phyloP scores from a whole-genome alignment of 805 yeast species.

The Hanseniaspora lindneri region DNA sequence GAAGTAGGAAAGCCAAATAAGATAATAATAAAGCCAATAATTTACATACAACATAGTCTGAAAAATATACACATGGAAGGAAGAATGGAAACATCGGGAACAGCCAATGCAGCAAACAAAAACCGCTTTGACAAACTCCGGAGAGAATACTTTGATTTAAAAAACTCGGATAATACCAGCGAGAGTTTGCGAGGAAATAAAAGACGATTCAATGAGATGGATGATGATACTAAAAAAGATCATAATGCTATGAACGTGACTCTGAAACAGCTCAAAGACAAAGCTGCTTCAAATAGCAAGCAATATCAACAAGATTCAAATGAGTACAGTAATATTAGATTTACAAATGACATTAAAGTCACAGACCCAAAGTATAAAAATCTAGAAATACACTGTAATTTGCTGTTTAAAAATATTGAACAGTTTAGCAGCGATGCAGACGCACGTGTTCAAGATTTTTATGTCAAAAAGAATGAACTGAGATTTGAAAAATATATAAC shows the following conservation, averaged over 20 bases:
- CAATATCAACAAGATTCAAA: neutral
- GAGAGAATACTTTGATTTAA: neutral
- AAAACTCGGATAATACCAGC: neutral
- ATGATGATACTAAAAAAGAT: neutral
- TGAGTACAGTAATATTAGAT: neutral
- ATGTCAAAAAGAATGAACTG: neutral
- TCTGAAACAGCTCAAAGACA: neutral
- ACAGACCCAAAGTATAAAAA: neutral
- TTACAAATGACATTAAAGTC: neutral
- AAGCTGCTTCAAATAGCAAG: neutral
- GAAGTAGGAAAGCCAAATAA: too few relatives aligned
- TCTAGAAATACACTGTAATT: neutral
- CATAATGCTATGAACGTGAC: neutral
- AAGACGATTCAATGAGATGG: neutral
- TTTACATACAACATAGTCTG: neutral
- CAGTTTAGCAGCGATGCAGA: neutral
- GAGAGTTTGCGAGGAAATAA: neutral
- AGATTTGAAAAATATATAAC: neutral
- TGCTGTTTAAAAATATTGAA: conserved; percentile 1
- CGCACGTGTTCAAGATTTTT: neutral
- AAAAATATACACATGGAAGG: too few relatives aligned
- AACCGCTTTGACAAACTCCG: neutral
- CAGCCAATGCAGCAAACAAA: neutral
- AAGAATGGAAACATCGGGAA: neutral
- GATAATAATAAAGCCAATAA: neutral